These are phyloP conservation scores for Inga leiocalycina DNA, from an alignment of 306 rosid species.

Conservation along the genomic window DNA sequence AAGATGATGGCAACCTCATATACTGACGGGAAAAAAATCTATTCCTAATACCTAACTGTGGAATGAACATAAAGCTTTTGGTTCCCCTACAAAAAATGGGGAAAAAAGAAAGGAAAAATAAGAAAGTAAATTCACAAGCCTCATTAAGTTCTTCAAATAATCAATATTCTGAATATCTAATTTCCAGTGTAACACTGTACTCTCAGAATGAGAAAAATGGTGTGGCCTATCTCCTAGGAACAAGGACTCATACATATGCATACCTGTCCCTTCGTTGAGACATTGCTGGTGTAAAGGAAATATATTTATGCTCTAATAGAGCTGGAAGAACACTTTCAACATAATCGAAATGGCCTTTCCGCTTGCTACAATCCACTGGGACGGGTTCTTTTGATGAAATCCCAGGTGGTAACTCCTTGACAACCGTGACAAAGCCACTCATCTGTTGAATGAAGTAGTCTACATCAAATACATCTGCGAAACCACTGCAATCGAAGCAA, in stretches of 20 bases:
- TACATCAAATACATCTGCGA: slow-evolving; percentile 84
- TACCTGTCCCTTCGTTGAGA: slow-evolving; percentile 98
- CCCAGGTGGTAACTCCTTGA: slow-evolving; percentile 66
- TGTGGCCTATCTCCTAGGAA: background rate
- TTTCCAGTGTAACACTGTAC: background rate
- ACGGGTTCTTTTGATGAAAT: slow-evolving; percentile 71
- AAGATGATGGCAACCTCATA: slow-evolving; percentile 17
- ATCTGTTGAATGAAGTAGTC: slow-evolving; percentile 75
- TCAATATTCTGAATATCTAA: slow-evolving; percentile 1
- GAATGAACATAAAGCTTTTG: slow-evolving; percentile 10
- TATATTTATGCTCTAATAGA: slow-evolving; percentile 70
- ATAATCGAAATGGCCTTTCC: slow-evolving; percentile 90
- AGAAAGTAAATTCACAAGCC: slow-evolving; percentile 8
- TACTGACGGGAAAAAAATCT: background rate
- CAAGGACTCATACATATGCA: background rate
- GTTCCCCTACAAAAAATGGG: background rate
- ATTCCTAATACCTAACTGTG: background rate
- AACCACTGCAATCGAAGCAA: slow-evolving; percentile 64
- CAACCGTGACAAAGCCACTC: slow-evolving; percentile 77
- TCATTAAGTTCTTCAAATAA: slow-evolving; percentile 10
- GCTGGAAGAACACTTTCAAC: slow-evolving; percentile 83
- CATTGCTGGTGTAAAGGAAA: slow-evolving; percentile 88
- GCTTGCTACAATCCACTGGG: slow-evolving; percentile 88
- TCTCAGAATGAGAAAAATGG: too few species aligned
- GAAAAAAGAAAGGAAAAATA: background rate